Base-by-base conservation (phyloP, 2,329 filamentous ascomycete species). In the Phialemoniopsis sp. region DNA sequence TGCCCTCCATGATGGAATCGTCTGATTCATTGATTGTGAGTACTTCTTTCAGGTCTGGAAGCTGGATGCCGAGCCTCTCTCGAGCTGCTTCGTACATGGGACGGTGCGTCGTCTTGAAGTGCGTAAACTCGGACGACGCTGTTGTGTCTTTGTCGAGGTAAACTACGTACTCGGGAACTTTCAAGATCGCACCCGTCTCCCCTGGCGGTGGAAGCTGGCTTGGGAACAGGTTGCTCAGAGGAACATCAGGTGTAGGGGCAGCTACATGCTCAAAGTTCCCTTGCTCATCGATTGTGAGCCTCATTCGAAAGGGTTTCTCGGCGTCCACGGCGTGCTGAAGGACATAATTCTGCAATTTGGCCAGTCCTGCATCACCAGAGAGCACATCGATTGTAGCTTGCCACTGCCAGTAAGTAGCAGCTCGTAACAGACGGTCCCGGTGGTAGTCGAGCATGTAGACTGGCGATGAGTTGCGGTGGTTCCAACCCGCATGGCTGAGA, bases 381-480 rank as follows among this genome's bases (percentile, higher is more conserved):
- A 83, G 59, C 4, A 50, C 46, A 1, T 64, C 51, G 9, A 73
- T 48, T 1, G 71, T 78, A 4, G 53, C 44, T 2, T 60, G 49
- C 78, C 78, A 84, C 6, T 60, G 53, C 66, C 77, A 85, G 47
- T 82, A 56, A 5, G 52, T 58, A 5, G 79, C 78, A 13, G 78
- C 80, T 41, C 67, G 73, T n/a, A 89, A 68, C 56, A 95, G 76
- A 38, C 89, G 83, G 56, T 90, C 85, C 34, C 80, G 78, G 58
- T 95, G 89, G 49, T 83, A 82, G 42, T 80, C 71, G 13, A 93
- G 74, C 73, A 94, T 88, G 60, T 94, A 94, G 50, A 88, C 82
- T 0, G 82, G 76, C 8, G 80, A 86, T 7, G 65, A 54, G 18
- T 67, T 62, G 18, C 53, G 47, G 49, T 66, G 69, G 52, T 80